Evolutionary conservation across 2,329 filamentous ascomycete species (phyloP), one percentile per base, ranked within the genome.

Genomic region (Ceratocystis lukuohia): DNA sequence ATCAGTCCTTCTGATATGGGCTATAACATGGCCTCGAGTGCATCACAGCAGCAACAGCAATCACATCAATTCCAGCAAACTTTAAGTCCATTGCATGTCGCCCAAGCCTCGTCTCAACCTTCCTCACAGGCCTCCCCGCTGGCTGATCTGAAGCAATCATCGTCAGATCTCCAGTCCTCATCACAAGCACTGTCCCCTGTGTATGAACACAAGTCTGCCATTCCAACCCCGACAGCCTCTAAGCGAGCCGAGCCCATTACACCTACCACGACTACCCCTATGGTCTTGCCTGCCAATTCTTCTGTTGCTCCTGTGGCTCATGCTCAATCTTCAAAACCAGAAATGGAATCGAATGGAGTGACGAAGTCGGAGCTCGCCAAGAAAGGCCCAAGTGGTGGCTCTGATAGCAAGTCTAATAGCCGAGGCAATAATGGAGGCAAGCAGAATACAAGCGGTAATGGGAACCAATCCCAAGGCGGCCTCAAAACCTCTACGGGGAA

Each of bases 201-300:
- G 6, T 67, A 67, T 50, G 65, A 67, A 44, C 57, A 67, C 56
- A 67, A 65, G 50, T 20, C 65, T 5, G n/a, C 57, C 12, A 45
- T 62, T n/a, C n/a, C 57, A 33, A n/a, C 57, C 6, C 5, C 61
- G 44, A 15, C 30, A 56, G 20, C 5, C 6, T 41, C 65, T 10
- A 67, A 64, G 41, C 64, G 45, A 28, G 17, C 10, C 15, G 65
- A 67, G 45, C 8, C 37, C 37, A 15, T 41, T 41, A 41, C 37
- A 41, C 4, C 10, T 15, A 3, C 37, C 37, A 41, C 37, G 37
- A 15, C 37, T 10, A 15, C 37, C 10, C 37, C 37, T 41, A 4
- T 41, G 37, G 37, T 1, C 8, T 41, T 41, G 37, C 37, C 62
- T 22, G 8, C 41, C 1, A 33, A 12, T 25, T 44, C 61, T 20